Evolutionary conservation across 1,284 basidiomycete species (phyloP), one percentile per base, ranked within the genome.

Genomic region (Butyriboletus appendiculatus): DNA sequence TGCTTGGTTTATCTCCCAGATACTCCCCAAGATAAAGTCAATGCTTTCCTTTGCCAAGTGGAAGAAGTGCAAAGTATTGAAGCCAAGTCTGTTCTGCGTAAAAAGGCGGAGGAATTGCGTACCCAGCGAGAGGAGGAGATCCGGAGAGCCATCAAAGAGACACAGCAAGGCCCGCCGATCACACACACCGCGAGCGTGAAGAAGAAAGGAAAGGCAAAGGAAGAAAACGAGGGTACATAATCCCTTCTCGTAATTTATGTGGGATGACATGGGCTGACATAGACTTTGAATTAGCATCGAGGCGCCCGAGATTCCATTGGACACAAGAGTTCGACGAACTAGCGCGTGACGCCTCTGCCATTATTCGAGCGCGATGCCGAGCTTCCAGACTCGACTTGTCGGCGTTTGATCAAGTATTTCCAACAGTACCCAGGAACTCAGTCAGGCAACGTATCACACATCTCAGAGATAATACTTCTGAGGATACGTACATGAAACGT

Each of bases 281-380:
- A 32, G 34, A 42, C 20, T 43, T 24, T 5, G 28, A 69, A 59
- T 61, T 58, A 56, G 59, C 59, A 44, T 73, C 61, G 41, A 71
- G 83, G 34, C 76, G 88, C 37, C 78, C 81, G 58, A 81, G 92
- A 49, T 92, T 92, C 66, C 81, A 84, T 47, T 96, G 94, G 94
- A 92, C 81, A 50, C 72, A 81, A 45, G 90, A 94, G 46, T 94
- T 87, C 57, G 93, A 96, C 59, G 95, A 96, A 57, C 79, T 95
- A 30, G 84, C 88, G 38, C 81, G 90, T 49, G 95, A 98, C 66
- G 87, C 88, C 1, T 88, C 84, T 41, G 90, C 84, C 2, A 87
- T 98, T 59, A 84, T 97, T 51, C 82, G 83, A 58, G 90, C 89
- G 16, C 85, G 95, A 24, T 92, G 88, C 67, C 77, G 85, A 47